phyloP scores from a whole-genome alignment of 2,329 filamentous ascomycete genomes.

The Chrysosporium queenslandicum region DNA sequence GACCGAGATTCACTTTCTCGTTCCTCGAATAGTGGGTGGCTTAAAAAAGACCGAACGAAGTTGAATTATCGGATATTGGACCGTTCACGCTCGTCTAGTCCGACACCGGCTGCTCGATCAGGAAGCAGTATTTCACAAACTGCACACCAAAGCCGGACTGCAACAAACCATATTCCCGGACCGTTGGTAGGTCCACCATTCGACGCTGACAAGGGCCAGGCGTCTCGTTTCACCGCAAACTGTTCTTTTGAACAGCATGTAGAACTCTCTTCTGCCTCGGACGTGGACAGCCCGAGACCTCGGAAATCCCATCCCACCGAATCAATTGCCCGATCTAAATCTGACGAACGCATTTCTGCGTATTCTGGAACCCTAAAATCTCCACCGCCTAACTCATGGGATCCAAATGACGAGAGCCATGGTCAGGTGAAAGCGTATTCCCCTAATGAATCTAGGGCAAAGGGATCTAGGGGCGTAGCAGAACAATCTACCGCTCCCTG shows the following conservation, averaged over 20 bases:
- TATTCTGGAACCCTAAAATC: background rate
- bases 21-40: slow-evolving; percentile 4
- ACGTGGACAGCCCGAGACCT: background rate
- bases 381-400: background rate
- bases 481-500: background rate
- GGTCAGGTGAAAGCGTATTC: background rate
- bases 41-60: slow-evolving; percentile 11
- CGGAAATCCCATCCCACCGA: background rate
- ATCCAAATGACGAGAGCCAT: background rate
- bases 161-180: background rate
- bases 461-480: background rate
- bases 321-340: background rate
- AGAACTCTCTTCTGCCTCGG: background rate
- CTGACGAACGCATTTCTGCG: background rate
- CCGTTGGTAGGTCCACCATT: background rate
- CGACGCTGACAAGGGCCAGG: background rate
- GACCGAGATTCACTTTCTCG: background rate
- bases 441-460: background rate
- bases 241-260: background rate
- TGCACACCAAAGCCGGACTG: background rate
- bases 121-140: slow-evolving; percentile 10
- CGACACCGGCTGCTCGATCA: slow-evolving; percentile 14
- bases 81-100: slow-evolving; percentile 10
- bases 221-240: background rate
- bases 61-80: background rate